A percentile compares a stretch with the other conserved stretches of the same genome.
These are phyloP conservation scores for Cardamine chenopodiifolia DNA, from an alignment of 345 rosid species.

Conservation along the genomic window DNA sequence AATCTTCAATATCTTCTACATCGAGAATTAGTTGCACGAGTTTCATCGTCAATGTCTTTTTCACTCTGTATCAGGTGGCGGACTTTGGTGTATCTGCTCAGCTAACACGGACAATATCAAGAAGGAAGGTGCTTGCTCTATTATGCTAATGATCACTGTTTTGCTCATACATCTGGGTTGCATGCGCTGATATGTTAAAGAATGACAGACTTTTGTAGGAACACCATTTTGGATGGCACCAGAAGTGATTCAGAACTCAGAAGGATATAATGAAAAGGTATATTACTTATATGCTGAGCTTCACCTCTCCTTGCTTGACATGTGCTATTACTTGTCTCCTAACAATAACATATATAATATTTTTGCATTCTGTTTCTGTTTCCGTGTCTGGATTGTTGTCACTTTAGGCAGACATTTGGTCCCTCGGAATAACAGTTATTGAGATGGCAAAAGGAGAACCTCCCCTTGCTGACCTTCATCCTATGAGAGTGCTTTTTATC, in stretches of 20 bases:
- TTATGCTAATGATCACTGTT: slow-evolving; percentile 20
- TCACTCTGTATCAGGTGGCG: slow-evolving; percentile 73
- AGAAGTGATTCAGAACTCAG: slow-evolving; percentile 98
- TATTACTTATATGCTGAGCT: slow-evolving; percentile 4
- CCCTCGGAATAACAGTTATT: slow-evolving; percentile 94
- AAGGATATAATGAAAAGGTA: slow-evolving; percentile 98
- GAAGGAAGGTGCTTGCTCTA: slow-evolving; percentile 85
- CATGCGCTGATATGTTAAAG: slow-evolving; percentile 51
- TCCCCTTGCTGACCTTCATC: slow-evolving; percentile 97
- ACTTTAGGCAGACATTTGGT: slow-evolving; percentile 97
- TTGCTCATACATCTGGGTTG: slow-evolving; percentile 26
- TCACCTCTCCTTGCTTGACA: slow-evolving; percentile 19
- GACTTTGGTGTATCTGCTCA: slow-evolving; percentile 99
- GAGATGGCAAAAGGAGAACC: slow-evolving; percentile 99
- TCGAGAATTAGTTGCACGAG: neutral
- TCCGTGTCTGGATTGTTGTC: slow-evolving; percentile 28
- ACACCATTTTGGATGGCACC: slow-evolving; percentile 99
- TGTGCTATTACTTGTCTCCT: slow-evolving; percentile 18
- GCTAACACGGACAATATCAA: slow-evolving; percentile 91
- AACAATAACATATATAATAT: neutral
- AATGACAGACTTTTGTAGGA: slow-evolving; percentile 94
- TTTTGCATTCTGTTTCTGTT: slow-evolving; percentile 13
- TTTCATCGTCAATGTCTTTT: slow-evolving; percentile 28
- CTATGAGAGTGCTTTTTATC: slow-evolving; percentile 98
- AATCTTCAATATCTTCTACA: neutral